Base-by-base conservation (phyloP, 2,329 filamentous ascomycete genomes). In the Xylariaceae sp. region DNA sequence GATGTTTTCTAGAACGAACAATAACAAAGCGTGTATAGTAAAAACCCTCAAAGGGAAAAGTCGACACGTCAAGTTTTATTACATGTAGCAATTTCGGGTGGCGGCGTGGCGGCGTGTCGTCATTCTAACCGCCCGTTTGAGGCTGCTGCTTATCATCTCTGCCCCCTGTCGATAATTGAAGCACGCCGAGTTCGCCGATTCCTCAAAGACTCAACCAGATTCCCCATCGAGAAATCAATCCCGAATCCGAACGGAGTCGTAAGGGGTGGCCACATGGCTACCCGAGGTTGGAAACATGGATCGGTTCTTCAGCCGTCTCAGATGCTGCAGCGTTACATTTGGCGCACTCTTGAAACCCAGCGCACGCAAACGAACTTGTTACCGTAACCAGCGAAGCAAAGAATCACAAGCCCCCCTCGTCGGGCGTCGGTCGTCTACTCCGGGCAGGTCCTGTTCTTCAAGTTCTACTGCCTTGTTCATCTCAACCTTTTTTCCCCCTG, bases 321-420 rank as follows among this genome's bases (percentile, higher is more conserved):
- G 53, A 57, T 57, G 48, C 28, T 53, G 53, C 44, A 53, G 44
- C 54, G 58, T 61, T 49, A 49, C 58, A 61, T 61, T 58, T 50
- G 55, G 58, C 54, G 54, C 55, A 37, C 21, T 52, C 46, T 45
- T 58, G 58, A 58, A 61, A 61, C 50, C 19, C 29, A 53, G n/a
- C n/a, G n/a, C n/a, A n/a, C n/a, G n/a, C n/a, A 47, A 21, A 40
- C 41, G 14, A 53, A 53, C 43, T n/a, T 8, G 12, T 28, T 24
- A n/a, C 41, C 50, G 33, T 45, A 56, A 46, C 47, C 41, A 36
- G 41, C 12, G 40, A 48, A 45, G 24, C 36, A 39, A 28, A 23
- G 43, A 21, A 48, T 56, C 40, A 58, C 44, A 33, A 43, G 51
- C n/a, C n/a, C n/a, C n/a, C 45, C 28, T 24, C 26, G 43, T 17